These are phyloP conservation scores for Verticillium isaacii DNA, from an alignment of 2,329 filamentous ascomycete species.

Conservation along the genomic window DNA sequence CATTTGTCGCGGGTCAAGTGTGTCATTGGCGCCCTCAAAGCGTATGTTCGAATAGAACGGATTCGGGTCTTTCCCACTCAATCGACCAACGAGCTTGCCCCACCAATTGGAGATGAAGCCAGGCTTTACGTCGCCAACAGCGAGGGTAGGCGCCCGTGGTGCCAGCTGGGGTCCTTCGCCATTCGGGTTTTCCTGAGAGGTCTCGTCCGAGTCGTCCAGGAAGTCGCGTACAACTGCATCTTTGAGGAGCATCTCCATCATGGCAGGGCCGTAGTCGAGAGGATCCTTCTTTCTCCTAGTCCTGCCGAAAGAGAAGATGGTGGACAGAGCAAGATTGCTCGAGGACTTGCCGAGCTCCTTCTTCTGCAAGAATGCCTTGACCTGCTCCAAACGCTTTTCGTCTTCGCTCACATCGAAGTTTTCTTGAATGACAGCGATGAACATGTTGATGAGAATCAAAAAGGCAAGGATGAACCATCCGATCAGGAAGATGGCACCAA, in stretches of 20 bases:
- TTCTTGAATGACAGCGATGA: conserved; percentile 99
- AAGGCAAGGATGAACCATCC: conserved; percentile 95
- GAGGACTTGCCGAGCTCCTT: conserved; percentile 73
- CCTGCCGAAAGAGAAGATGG: conserved; percentile 61
- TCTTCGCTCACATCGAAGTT: conserved; percentile 99
- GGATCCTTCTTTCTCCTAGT: conserved; percentile 67
- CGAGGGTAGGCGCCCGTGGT: conserved; percentile 21
- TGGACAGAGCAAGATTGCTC: conserved; percentile 71
- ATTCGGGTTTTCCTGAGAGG: conserved; percentile 29
- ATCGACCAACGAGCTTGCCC: conserved; percentile 50
- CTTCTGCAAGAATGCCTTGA: conserved; percentile 88
- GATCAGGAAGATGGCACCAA: conserved; percentile 84
- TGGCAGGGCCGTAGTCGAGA: conserved; percentile 84
- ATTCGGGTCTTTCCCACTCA: conserved; percentile 74
- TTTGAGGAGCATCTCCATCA: conserved; percentile 93
- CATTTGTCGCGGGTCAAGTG: conserved; percentile 79
- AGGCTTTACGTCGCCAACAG: conserved; percentile 43
- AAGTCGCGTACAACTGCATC: conserved; percentile 95
- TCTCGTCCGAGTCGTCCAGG: conserved; percentile 66
- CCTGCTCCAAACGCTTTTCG: conserved; percentile 93
- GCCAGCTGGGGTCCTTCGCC: conserved; percentile 26
- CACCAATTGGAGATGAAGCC: conserved; percentile 58
- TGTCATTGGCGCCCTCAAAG: conserved; percentile 69
- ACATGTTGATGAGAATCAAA: conserved; percentile 98
- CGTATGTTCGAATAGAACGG: conserved; percentile 81